A percentile compares a stretch with the other conserved stretches of the same genome.
Conservation (phyloP, 2,329 filamentous ascomycete species). For the Claviceps sp. region DNA sequence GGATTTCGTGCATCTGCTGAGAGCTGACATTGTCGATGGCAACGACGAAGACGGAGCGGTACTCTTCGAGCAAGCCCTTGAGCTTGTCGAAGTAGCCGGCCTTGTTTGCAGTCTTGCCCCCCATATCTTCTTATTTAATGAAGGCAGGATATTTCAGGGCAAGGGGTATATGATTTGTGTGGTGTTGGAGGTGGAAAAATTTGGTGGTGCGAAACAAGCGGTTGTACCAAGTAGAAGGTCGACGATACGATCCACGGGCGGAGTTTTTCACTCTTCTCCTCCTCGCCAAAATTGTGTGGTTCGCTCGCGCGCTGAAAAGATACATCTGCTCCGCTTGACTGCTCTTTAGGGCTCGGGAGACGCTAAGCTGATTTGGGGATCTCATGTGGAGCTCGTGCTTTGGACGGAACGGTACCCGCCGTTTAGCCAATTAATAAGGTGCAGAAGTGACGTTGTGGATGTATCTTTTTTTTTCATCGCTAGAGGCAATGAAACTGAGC, state of each 20-base stretch:
- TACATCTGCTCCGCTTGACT: background rate
- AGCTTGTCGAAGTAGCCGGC: constrained; percentile 99
- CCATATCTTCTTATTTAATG: constrained; percentile 89
- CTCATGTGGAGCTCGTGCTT: background rate
- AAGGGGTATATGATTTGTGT: constrained; percentile 21
- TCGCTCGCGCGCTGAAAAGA: background rate
- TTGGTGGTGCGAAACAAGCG: background rate
- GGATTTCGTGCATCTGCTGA: constrained; percentile 99
- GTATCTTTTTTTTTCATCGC: background rate
- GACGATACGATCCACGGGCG: background rate
- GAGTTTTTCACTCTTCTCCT: constrained; percentile 8
- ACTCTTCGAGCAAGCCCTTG: constrained; percentile 90
- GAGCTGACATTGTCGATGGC: constrained; percentile 98
- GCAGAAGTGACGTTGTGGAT: background rate
- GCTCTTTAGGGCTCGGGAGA: constrained; percentile 24
- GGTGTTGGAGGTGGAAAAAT: constrained; percentile 11
- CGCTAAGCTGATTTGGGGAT: constrained; percentile 15
- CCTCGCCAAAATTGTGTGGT: constrained; percentile 19
- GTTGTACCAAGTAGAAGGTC: background rate
- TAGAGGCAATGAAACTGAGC: background rate
- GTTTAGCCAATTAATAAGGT: background rate
- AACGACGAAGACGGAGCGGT: constrained; percentile 97
- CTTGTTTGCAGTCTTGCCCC: constrained; percentile 93
- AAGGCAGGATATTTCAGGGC: constrained; percentile 99
- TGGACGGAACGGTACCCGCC: background rate